These are phyloP conservation scores for Penicillium sp. DNA, from an alignment of 2,329 filamentous ascomycete genomes.

Conservation along the genomic window DNA sequence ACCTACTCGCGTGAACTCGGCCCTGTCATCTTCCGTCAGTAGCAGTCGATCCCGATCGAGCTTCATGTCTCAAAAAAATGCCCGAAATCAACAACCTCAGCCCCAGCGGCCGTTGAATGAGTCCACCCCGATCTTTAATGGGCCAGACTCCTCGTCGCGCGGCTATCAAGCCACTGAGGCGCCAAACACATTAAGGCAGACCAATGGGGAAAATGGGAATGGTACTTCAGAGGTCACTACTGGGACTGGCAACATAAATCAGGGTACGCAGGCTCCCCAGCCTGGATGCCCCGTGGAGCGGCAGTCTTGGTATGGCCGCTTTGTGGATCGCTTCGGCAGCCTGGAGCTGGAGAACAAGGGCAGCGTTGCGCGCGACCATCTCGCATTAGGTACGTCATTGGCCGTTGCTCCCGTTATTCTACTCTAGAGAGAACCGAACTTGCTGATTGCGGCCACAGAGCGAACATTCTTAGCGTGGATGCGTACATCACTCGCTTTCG, in stretches of 20 bases:
- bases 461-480: slow-evolving; percentile 68
- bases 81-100: slow-evolving; percentile 16
- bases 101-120: slow-evolving; percentile 22
- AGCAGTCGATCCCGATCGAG: slow-evolving; percentile 26
- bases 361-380: slow-evolving; percentile 63
- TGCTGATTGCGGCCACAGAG: slow-evolving; percentile 44
- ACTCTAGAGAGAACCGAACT: background rate
- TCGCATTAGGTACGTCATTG: slow-evolving; percentile 54
- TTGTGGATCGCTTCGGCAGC: slow-evolving; percentile 59
- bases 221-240: background rate
- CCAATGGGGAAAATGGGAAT: slow-evolving; percentile 1
- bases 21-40: slow-evolving; percentile 21
- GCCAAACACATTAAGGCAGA: background rate
- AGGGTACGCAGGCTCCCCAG: slow-evolving; percentile 2
- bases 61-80: slow-evolving; percentile 19
- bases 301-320: slow-evolving; percentile 46
- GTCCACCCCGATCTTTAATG: slow-evolving; percentile 34
- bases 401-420: no score
- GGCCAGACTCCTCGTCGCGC: slow-evolving; percentile 21
- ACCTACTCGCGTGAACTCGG: slow-evolving; percentile 25
- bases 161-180: slow-evolving; percentile 35
- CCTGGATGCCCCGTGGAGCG: slow-evolving; percentile 13
- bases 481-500: slow-evolving; percentile 63
- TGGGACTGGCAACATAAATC: background rate
- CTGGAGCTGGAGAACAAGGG: slow-evolving; percentile 66